Evolutionary conservation across 1,284 basidiomycete species (phyloP).

Genomic region (Phlebopus sp.): DNA sequence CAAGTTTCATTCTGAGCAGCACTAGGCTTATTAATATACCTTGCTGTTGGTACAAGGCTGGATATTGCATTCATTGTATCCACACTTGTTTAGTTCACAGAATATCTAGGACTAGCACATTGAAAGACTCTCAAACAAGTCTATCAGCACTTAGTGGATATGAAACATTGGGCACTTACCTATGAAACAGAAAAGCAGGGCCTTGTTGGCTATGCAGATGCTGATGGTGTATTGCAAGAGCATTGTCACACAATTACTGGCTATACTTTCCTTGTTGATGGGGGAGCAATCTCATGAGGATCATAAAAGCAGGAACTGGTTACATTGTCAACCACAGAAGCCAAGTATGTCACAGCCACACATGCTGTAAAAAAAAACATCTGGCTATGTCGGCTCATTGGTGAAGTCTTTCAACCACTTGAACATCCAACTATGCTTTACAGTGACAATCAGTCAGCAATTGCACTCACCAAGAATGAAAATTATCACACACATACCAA

Average conservation of each 20-base stretch:
- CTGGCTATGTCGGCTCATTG: conserved; percentile 16
- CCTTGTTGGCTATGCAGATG: conserved; percentile 22
- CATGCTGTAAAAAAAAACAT: conserved; percentile 19
- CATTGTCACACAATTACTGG: conserved; percentile 31
- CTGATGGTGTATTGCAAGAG: conserved; percentile 27
- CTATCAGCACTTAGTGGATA: too few species aligned
- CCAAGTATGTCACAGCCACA: conserved; percentile 30
- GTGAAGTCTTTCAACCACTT: conserved; percentile 4
- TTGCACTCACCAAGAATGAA: conserved; percentile 28
- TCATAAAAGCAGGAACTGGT: conserved; percentile 9
- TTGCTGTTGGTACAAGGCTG: conserved; percentile 10
- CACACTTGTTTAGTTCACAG: not conserved
- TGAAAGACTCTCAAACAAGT: conserved; percentile 4
- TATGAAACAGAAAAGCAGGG: not conserved
- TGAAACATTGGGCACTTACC: not conserved
- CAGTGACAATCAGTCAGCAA: conserved; percentile 33
- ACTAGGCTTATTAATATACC: conserved; percentile 18
- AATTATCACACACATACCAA: conserved; percentile 26
- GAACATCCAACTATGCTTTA: too few species aligned
- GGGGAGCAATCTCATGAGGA: not conserved
- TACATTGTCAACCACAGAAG: conserved; percentile 25
- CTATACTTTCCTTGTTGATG: conserved; percentile 12
- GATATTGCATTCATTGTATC: conserved; percentile 5
- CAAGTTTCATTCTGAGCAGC: not conserved
- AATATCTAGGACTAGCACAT: conserved; percentile 1